Base-by-base conservation (phyloP, 768 basidiomycete genomes). In the Phaeotremella fagi region DNA sequence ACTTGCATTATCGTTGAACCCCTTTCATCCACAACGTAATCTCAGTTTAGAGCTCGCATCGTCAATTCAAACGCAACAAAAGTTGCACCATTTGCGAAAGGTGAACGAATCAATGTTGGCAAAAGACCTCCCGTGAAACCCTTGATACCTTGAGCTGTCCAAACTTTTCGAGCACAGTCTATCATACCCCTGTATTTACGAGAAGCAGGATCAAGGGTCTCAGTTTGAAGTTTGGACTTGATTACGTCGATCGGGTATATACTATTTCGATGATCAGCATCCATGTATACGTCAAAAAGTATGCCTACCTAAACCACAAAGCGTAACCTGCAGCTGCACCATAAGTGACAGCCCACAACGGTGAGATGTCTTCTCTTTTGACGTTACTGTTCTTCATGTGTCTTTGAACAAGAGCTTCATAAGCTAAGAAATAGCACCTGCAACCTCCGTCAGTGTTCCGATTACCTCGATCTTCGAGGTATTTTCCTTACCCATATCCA, bases 241-340 rank as follows among this genome's bases (percentile, higher is more conserved):
- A 97, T 83, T 82, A 95, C 88, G 75, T 95, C 91, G 74, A 92
- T 86, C 15, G 90, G 91, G 78, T 94, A 94, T 77, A 90, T 91
- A 9, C 89, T 78, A n/a, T 25, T 14, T 41, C 22, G 44, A 14
- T 11, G 15, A 26, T 18, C 41, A 6, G 7, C 9, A 7, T 12
- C 11, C 38, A 20, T 6, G 38, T 12, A 12, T 7, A 7, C 20
- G 38, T 41, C 15, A 35, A 29, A 2, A n/a, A 23, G 11, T 33
- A 35, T 15, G 53, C 59, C 57, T 44, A 60, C 63, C 37, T 52
- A 16, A 55, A 55, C 72, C 72, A 72, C 15, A 74, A 88, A 52
- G 86, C 88, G 71, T 92, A 95, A 41, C 94, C 94, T 26, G 91
- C 90, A 5, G 87, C 79, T 20, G 92, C 92, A 48, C 94, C 94